Conservation (phyloP, 2,329 filamentous ascomycete species). For the Myriosclerotinia duriaeana region DNA sequence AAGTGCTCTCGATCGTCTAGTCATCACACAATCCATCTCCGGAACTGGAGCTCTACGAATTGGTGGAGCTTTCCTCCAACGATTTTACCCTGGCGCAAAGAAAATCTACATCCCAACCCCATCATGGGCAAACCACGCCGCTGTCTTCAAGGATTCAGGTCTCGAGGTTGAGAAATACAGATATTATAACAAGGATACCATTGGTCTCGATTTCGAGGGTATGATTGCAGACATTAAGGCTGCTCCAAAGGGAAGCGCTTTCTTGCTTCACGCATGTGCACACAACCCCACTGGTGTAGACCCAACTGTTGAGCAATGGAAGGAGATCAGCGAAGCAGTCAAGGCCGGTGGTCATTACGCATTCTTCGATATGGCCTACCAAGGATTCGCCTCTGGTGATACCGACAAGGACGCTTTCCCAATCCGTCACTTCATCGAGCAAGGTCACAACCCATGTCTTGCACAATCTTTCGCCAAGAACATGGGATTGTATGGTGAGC, state of each 20-base stretch:
- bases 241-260: constrained; percentile 80
- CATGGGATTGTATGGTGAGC: constrained; percentile 99
- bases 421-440: constrained; percentile 85
- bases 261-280: constrained; percentile 94
- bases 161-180: constrained; percentile 92
- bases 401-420: constrained; percentile 92
- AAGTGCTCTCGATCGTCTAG: constrained; percentile 72
- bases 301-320: constrained; percentile 89
- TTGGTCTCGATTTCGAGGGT: constrained; percentile 95
- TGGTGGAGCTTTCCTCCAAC: constrained; percentile 86
- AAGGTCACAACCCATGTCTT: constrained; percentile 85
- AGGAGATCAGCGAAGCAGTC: constrained; percentile 80
- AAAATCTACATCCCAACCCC: constrained; percentile 95
- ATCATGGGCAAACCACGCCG: constrained; percentile 97
- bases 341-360: constrained; percentile 86
- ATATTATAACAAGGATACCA: constrained; percentile 99
- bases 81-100: constrained; percentile 89
- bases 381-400: constrained; percentile 92
- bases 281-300: constrained; percentile 98
- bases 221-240: constrained; percentile 87
- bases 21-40: constrained; percentile 96
- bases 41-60: constrained; percentile 95
- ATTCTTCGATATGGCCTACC: constrained; percentile 99
- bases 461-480: constrained; percentile 98
- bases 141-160: constrained; percentile 91